Evolutionary conservation across 2,329 filamentous ascomycete genomes (phyloP), one percentile per base, ranked within the genome.

Genomic region (Fusarium longipes): DNA sequence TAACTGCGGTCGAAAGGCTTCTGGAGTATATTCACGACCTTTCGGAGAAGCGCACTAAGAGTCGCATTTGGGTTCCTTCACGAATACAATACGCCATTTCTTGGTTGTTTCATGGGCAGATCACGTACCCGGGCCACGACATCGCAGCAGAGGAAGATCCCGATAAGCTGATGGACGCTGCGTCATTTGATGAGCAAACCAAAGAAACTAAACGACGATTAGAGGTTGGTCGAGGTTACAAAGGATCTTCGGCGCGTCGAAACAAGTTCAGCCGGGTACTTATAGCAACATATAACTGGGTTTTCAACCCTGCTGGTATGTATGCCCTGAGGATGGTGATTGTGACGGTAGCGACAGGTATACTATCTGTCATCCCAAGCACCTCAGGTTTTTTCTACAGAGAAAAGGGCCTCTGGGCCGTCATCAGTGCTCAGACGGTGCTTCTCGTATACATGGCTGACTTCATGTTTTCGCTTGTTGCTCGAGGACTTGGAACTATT

Each of bases 381-480:
- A 78, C 77, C 2, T 79, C 83, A 0, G 82, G 81, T 2, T 86
- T 86, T 67, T 85, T 80, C 63, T 85, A 84, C 48, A 78, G 82
- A 4, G 79, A 85, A 56, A 84, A 83, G 67, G 83, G 84, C 0
- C 74, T 86, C 0, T 86, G 84, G 84, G 82, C 76, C 0, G 71
- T 85, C 10, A 84, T 86, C 39, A 86, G 82, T 72, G 83, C 78
- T 0, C 84, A 86, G 65, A 82, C 81, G 0, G 78, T 77, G 2
- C 63, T 86, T 4, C 75, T 85, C 2, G 75, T 82, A 11, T 86
- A 85, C 65, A 80, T 84, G 76, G 79, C 82, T 0, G 84, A 86
- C 51, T 85, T 86, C 38, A 80, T 78, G 0, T 82, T 82, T 47
- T 82, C 81, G 0, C 63, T 85, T 8, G 40, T 83, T 1, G 73